Evolutionary conservation across 805 yeast species (phyloP).

Genomic region (Zygotorulaspora chibaensis): DNA sequence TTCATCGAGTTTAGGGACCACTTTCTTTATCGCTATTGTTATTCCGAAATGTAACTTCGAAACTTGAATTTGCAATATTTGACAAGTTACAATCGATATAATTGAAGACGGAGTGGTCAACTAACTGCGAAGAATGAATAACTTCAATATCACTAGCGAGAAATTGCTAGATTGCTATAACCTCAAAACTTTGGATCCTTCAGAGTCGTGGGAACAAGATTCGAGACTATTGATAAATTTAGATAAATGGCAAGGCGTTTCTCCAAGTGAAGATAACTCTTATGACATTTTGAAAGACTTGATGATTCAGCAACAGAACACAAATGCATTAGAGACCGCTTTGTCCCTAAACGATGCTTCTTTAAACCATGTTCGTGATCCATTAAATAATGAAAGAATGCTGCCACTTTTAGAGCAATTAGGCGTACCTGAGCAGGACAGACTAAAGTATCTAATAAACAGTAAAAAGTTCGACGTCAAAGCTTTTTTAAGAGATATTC

Average conservation of each 20-base stretch:
- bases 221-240: conserved; percentile 28
- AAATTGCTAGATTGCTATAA: conserved; percentile 40
- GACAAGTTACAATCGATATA: too few species aligned
- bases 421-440: conserved; percentile 37
- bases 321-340: conserved; percentile 27
- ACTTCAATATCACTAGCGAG: conserved; percentile 24
- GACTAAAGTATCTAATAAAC: conserved; percentile 48
- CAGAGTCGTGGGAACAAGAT: conserved; percentile 35
- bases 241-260: conserved; percentile 23
- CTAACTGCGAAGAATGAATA: conserved; percentile 10
- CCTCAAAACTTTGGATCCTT: conserved; percentile 42
- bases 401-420: conserved; percentile 41
- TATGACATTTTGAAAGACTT: conserved; percentile 34
- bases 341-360: conserved; percentile 17
- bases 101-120: neutral
- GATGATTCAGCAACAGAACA: conserved; percentile 26
- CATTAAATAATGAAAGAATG: conserved; percentile 45
- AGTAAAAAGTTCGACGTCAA: conserved; percentile 57
- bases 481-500: conserved; percentile 51
- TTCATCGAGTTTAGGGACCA: neutral
- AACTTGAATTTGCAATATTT: too few species aligned
- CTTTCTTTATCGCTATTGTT: too few species aligned
- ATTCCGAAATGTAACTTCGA: too few species aligned
- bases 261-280: conserved; percentile 30
- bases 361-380: conserved; percentile 44